Evolutionary conservation across 331 rosid species (phyloP).

Genomic region (Cydonia oblonga): DNA sequence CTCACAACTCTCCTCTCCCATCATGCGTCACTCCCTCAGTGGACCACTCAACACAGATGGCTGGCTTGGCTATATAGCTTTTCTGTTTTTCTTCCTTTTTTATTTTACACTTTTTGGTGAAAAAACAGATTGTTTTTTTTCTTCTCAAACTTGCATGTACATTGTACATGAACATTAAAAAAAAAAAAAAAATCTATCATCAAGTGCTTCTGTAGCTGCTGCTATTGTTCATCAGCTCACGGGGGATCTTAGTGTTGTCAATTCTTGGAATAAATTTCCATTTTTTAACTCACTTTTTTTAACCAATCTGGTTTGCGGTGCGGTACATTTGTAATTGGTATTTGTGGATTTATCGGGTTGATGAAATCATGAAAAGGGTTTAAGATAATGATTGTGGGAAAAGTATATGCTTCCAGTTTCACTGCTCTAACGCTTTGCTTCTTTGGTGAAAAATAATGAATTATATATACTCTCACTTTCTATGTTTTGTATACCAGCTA

Average conservation of each 20-base stretch:
- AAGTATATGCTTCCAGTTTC: not conserved
- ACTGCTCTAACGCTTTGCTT: conserved; percentile 2
- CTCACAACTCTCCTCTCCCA: conserved; percentile 18
- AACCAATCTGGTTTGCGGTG: conserved; percentile 1
- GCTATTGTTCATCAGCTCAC: not conserved
- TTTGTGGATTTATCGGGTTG: not conserved
- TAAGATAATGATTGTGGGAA: not conserved
- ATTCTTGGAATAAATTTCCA: conserved; percentile 6
- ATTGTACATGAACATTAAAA: too few species aligned
- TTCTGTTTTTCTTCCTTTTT: not conserved
- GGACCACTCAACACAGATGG: conserved; percentile 12
- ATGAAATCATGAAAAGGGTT: not conserved
- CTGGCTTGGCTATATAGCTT: not conserved
- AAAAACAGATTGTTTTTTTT: conserved; percentile 9
- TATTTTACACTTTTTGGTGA: not conserved
- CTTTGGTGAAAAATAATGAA: conserved; percentile 28
- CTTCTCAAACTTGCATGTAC: not conserved
- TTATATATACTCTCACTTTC: not conserved
- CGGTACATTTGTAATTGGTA: conserved; percentile 2
- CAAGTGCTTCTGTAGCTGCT: not conserved
- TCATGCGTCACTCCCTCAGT: not conserved
- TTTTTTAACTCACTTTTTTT: not conserved
- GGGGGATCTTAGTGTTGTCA: not conserved
- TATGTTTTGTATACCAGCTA: not conserved
- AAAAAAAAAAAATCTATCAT: too few species aligned